Conservation (phyloP, 2,329 filamentous ascomycete species). For the Exophiala spinifera region DNA sequence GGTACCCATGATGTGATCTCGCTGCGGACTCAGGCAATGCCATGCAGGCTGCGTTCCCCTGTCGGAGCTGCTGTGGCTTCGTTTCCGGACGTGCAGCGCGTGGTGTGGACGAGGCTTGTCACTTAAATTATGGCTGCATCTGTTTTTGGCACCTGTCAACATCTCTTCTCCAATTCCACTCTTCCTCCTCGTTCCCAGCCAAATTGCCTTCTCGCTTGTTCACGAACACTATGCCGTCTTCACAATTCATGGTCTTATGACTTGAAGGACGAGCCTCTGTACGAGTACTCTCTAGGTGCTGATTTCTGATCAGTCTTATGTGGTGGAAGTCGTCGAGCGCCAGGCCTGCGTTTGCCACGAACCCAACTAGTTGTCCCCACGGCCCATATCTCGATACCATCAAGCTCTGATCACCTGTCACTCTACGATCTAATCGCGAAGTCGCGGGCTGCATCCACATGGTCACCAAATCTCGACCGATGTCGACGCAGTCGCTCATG, state of each 20-base stretch:
- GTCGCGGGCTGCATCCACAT: neutral
- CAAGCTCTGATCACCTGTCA: conserved; percentile 5
- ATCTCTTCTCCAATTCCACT: neutral
- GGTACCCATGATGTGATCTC: too few species aligned
- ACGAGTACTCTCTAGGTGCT: too few species aligned
- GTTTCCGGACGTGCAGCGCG: neutral
- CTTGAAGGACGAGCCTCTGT: neutral
- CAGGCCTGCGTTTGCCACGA: neutral
- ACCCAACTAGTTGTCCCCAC: too few species aligned
- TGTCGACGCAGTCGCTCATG: conserved; percentile 3
- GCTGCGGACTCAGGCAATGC: too few species aligned
- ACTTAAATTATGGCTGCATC: neutral
- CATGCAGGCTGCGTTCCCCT: neutral
- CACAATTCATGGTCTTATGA: neutral
- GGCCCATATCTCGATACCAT: neutral
- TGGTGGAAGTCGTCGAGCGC: too few species aligned
- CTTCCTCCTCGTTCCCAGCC: neutral
- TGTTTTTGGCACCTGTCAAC: conserved; percentile 8
- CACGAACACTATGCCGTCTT: neutral
- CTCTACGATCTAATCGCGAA: neutral
- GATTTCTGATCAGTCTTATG: too few species aligned
- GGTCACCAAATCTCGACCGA: conserved; percentile 1
- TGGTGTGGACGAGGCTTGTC: neutral
- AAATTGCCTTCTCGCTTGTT: neutral
- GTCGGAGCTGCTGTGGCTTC: neutral